Conservation (phyloP, 768 basidiomycete species). For the Termitomyces sp. region DNA sequence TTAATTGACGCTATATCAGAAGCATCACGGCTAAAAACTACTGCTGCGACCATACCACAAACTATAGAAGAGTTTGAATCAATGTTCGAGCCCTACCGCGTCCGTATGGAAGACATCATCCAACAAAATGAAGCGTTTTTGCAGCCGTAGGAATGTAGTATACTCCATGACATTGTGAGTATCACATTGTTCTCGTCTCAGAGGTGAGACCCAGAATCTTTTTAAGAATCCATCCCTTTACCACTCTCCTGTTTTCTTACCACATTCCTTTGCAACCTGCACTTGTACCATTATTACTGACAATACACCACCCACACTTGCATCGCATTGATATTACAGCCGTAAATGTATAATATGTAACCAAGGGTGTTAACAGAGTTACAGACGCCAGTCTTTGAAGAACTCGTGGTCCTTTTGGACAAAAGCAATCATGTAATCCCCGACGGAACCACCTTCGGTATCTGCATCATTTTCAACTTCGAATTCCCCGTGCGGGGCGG, state of each 20-base stretch:
- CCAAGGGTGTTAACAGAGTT: constrained; percentile 12
- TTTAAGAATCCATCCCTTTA: not conserved
- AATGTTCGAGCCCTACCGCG: constrained; percentile 15
- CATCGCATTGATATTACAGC: not conserved
- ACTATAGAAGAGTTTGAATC: constrained; percentile 12
- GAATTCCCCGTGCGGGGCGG: constrained; percentile 29
- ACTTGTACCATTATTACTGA: not conserved
- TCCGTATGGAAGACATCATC: constrained; percentile 12
- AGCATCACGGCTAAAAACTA: constrained; percentile 6
- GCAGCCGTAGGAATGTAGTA: not conserved
- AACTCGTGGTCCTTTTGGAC: constrained; percentile 61
- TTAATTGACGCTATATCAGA: constrained; percentile 19
- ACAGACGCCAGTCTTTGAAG: constrained; percentile 72
- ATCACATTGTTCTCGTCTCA: not conserved
- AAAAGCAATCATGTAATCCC: constrained; percentile 81
- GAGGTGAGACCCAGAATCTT: not conserved
- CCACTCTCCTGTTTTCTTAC: not conserved
- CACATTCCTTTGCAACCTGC: not conserved
- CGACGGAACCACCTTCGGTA: constrained; percentile 63
- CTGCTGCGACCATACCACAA: constrained; percentile 1
- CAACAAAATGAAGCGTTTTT: constrained; percentile 3
- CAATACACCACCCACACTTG: not conserved
- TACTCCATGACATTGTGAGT: not conserved
- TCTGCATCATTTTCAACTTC: constrained; percentile 42
- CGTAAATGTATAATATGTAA: constrained; percentile 5